Evolutionary conservation across 2,329 filamentous ascomycete species (phyloP).

Genomic region (Botrytis paeoniae): DNA sequence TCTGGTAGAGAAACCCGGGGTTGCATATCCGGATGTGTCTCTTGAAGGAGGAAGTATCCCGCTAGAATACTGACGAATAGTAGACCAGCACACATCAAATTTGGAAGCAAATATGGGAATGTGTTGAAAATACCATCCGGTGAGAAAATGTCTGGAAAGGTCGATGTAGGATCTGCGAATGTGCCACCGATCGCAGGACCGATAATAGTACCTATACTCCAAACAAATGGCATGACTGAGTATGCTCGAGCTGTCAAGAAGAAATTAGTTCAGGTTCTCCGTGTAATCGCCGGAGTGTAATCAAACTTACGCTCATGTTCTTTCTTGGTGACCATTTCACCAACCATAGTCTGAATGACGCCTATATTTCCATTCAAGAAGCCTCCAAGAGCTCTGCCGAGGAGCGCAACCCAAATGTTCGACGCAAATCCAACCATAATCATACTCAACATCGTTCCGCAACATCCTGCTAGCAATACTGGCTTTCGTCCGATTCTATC

Average conservation of each 20-base stretch:
- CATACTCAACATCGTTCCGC: constrained; percentile 80
- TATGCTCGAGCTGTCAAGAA: constrained; percentile 62
- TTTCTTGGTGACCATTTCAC: constrained; percentile 71
- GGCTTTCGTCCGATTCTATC: constrained; percentile 84
- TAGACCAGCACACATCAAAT: constrained; percentile 74
- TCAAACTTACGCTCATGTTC: constrained; percentile 24
- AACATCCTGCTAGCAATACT: constrained; percentile 74
- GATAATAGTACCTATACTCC: constrained; percentile 85
- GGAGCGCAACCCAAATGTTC: constrained; percentile 80
- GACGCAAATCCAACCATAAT: constrained; percentile 77
- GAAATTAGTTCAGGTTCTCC: neutral
- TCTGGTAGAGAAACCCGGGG: constrained; percentile 48
- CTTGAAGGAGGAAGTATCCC: constrained; percentile 78
- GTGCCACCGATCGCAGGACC: constrained; percentile 85
- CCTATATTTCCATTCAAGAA: constrained; percentile 89
- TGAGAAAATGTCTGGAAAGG: constrained; percentile 71
- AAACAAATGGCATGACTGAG: constrained; percentile 91
- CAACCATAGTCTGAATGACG: constrained; percentile 83
- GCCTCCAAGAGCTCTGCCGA: constrained; percentile 74
- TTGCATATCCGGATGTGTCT: constrained; percentile 84
- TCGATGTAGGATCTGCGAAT: constrained; percentile 73
- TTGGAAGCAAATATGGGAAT: constrained; percentile 87
- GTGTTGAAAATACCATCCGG: constrained; percentile 65
- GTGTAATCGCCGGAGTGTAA: neutral
- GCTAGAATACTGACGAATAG: constrained; percentile 75